Evolutionary conservation across 768 basidiomycete species (phyloP).

Genomic region (Hericium erinaceus): DNA sequence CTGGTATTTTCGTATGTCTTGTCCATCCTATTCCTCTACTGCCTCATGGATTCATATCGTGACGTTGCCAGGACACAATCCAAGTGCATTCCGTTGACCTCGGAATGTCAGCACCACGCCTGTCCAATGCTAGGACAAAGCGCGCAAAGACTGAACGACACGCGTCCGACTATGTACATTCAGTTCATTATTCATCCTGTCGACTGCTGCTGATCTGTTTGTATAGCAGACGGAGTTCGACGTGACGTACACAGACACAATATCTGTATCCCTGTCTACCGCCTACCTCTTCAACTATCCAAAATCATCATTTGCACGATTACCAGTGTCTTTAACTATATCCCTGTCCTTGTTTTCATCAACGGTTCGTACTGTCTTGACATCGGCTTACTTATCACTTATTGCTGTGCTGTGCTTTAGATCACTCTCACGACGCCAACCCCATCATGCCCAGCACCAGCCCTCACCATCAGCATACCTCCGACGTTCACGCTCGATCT

Average conservation of each 20-base stretch:
- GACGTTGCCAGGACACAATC: conserved; percentile 60
- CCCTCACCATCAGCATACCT: conserved; percentile 63
- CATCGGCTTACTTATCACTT: not conserved
- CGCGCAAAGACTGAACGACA: conserved; percentile 18
- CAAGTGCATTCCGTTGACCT: conserved; percentile 79
- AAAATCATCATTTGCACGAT: conserved; percentile 69
- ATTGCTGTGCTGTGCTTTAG: conserved; percentile 25
- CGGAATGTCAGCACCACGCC: conserved; percentile 67
- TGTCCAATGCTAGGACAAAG: conserved; percentile 61
- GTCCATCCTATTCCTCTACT: not conserved
- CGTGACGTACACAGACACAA: conserved; percentile 71
- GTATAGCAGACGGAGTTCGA: conserved; percentile 73
- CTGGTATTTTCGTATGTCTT: conserved; percentile 51
- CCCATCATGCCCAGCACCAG: conserved; percentile 42
- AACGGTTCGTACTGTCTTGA: conserved; percentile 32
- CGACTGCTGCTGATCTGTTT: conserved; percentile 8
- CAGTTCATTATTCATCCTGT: not conserved
- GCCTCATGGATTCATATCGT: not conserved
- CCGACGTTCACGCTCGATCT: conserved; percentile 84
- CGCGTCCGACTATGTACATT: conserved; percentile 13
- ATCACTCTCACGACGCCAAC: conserved; percentile 56
- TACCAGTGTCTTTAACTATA: conserved; percentile 75
- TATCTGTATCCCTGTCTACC: conserved; percentile 77
- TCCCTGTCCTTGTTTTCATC: conserved; percentile 69
- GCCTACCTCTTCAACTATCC: conserved; percentile 83